phyloP scores from a whole-genome alignment of 2,329 filamentous ascomycete genomes.

The Thelonectria olida region DNA sequence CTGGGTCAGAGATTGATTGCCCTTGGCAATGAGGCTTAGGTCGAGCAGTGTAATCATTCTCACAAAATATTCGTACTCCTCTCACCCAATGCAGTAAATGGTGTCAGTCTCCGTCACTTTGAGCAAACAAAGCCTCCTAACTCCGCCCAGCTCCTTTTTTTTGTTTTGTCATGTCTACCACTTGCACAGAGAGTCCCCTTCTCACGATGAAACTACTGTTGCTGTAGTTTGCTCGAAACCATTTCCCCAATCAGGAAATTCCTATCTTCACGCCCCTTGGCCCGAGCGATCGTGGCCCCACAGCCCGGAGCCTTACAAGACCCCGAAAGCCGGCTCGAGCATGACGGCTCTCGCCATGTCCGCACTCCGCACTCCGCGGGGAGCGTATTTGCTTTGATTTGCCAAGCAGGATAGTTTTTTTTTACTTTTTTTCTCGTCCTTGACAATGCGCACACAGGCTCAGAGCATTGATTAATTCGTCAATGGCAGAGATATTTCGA shows the following conservation, averaged over 20 bases:
- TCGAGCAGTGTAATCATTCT: neutral
- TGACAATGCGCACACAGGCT: no score
- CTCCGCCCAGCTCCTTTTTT: no score
- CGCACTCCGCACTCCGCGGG: constrained; percentile 29
- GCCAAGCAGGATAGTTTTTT: neutral
- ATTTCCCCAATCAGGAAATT: constrained; percentile 14
- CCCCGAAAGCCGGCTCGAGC: constrained; percentile 40
- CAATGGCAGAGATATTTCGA: no score
- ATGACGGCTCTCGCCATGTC: neutral
- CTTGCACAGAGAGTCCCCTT: no score
- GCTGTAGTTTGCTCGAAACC: constrained; percentile 3
- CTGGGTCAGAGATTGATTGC: neutral
- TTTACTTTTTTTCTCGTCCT: neutral
- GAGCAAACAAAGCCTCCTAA: neutral
- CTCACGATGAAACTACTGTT: neutral
- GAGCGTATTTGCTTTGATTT: neutral
- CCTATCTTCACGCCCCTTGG: constrained; percentile 10
- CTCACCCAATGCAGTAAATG: neutral
- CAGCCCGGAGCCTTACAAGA: constrained; percentile 38
- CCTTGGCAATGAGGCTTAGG: neutral
- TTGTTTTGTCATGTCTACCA: no score
- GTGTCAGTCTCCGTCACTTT: neutral
- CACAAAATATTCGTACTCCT: no score
- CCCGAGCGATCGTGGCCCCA: constrained; percentile 6
- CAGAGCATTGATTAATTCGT: no score